Evolutionary conservation across 352 stramenopile species (phyloP).

Genomic region (Phytophthora sp.): DNA sequence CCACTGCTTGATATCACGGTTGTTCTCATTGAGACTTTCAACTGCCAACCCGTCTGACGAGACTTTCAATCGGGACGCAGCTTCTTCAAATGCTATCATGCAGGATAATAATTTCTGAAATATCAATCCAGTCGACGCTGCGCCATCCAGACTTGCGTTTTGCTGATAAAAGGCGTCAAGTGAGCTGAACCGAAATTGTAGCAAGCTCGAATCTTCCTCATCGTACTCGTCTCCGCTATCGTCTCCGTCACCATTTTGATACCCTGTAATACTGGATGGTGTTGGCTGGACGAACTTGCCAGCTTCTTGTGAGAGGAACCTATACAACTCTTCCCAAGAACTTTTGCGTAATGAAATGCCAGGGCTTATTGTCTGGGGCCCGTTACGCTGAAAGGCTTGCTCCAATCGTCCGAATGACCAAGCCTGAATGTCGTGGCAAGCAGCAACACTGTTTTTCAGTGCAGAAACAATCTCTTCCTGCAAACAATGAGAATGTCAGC

Average conservation of each 20-base stretch:
- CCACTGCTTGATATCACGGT: slow-evolving; percentile 45
- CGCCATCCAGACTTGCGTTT: slow-evolving; percentile 52
- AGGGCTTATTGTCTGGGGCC: not conserved
- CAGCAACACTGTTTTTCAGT: slow-evolving; percentile 53
- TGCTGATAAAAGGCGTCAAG: slow-evolving; percentile 59
- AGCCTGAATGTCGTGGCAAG: slow-evolving; percentile 39
- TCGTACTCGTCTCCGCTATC: slow-evolving; percentile 40
- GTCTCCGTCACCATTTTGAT: slow-evolving; percentile 11
- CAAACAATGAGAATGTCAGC: not conserved
- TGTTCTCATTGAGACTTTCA: slow-evolving; percentile 19
- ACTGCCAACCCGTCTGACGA: slow-evolving; percentile 29
- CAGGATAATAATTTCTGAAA: slow-evolving; percentile 60
- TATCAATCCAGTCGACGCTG: slow-evolving; percentile 42
- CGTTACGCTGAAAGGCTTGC: slow-evolving; percentile 32
- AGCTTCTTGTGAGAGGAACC: slow-evolving; percentile 45
- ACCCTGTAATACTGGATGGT: slow-evolving; percentile 7
- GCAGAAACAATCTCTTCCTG: slow-evolving; percentile 66
- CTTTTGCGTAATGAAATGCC: slow-evolving; percentile 29
- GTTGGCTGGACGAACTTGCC: slow-evolving; percentile 46
- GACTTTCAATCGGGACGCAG: slow-evolving; percentile 20
- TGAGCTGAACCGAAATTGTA: slow-evolving; percentile 42
- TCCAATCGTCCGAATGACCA: slow-evolving; percentile 58
- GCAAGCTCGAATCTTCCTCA: slow-evolving; percentile 16
- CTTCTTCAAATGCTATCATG: slow-evolving; percentile 49
- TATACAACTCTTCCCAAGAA: slow-evolving; percentile 52